Evolutionary conservation across 2,329 filamentous ascomycete species (phyloP).

Genomic region (Fusarium miscanthi): DNA sequence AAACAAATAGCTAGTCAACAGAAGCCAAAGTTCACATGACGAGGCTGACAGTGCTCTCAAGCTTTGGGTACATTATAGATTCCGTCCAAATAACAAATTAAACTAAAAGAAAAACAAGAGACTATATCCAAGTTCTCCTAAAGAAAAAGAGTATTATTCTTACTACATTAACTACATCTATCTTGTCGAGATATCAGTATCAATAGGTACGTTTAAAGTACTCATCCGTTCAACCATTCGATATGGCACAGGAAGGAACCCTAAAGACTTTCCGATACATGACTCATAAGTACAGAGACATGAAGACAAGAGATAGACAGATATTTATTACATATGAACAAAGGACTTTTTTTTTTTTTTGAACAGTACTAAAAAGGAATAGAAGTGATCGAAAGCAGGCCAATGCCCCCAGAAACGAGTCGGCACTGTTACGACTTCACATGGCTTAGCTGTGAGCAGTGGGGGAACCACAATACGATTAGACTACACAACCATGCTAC

Average conservation of each 20-base stretch:
- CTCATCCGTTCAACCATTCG: neutral
- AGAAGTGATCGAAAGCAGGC: neutral
- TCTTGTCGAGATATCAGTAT: too few relatives aligned
- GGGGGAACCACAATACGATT: neutral
- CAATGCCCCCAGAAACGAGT: neutral
- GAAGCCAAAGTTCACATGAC: neutral
- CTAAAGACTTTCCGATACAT: neutral
- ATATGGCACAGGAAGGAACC: neutral
- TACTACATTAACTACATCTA: too few relatives aligned
- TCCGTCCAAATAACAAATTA: too few relatives aligned
- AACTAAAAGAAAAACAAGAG: too few relatives aligned
- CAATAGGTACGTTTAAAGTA: neutral
- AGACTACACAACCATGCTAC: too few relatives aligned
- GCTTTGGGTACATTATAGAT: neutral
- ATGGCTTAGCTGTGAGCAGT: neutral
- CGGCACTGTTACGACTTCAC: neutral
- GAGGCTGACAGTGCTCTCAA: neutral
- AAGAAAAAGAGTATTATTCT: too few relatives aligned
- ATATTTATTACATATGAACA: neutral
- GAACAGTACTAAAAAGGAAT: too few relatives aligned
- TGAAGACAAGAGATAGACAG: neutral
- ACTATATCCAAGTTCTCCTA: too few relatives aligned
- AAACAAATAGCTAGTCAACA: too few relatives aligned
- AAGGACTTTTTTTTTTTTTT: neutral
- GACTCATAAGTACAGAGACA: too few relatives aligned